Evolutionary conservation across 2,329 filamentous ascomycete species (phyloP).

Genomic region (Kalmusia sp.): DNA sequence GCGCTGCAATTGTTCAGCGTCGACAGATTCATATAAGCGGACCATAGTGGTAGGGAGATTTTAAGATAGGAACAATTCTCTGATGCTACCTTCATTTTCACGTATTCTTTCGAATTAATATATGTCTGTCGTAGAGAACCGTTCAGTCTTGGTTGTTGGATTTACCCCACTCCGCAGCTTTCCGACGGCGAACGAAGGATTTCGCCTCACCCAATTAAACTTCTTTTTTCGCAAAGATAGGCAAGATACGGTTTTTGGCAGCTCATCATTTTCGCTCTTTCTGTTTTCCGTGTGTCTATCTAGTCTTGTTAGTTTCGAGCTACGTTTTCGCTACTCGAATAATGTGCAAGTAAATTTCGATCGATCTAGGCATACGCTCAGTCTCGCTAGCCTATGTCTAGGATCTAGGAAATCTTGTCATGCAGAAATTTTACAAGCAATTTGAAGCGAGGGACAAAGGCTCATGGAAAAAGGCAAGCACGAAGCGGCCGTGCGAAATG

Average conservation of each 20-base stretch:
- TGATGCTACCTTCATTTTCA: not conserved
- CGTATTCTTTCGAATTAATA: not conserved
- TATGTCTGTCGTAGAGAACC: not conserved
- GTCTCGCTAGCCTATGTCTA: too few species aligned
- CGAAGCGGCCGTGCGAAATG: not conserved
- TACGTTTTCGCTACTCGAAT: too few species aligned
- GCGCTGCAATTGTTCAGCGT: conserved; percentile 25
- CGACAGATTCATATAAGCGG: conserved; percentile 22
- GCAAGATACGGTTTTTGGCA: too few species aligned
- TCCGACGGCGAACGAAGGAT: not conserved
- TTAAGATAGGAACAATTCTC: not conserved
- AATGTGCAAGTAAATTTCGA: too few species aligned
- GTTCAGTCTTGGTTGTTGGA: not conserved
- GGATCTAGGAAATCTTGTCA: too few species aligned
- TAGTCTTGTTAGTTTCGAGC: too few species aligned
- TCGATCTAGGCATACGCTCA: too few species aligned
- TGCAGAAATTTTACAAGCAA: too few species aligned
- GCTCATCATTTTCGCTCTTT: too few species aligned
- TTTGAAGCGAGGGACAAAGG: too few species aligned
- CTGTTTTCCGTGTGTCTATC: too few species aligned
- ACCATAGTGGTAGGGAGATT: conserved; percentile 11
- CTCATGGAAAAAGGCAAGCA: too few species aligned
- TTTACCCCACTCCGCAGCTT: conserved; percentile 3
- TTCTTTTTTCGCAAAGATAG: not conserved
- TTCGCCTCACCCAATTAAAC: not conserved